A percentile compares a stretch with the other conserved stretches of the same genome.
Conservation (phyloP, 2,329 filamentous ascomycete genomes). For the Penicillium sp. region DNA sequence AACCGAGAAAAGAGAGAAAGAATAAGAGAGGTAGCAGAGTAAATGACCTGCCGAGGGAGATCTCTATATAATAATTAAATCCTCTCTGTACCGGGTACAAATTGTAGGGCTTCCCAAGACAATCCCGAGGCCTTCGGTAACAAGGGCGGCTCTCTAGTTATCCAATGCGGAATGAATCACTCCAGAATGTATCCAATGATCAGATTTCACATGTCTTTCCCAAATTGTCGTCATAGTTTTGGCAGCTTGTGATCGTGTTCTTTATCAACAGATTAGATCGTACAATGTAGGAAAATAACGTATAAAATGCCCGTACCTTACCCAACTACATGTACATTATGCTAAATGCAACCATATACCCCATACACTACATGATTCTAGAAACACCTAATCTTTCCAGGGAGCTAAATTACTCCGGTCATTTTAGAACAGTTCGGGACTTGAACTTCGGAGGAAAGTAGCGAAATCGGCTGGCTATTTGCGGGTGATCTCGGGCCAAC, state of each 20-base stretch:
- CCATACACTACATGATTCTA: too few species aligned
- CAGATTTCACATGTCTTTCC: constrained; percentile 19
- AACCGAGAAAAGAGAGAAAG: neutral
- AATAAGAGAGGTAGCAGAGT: neutral
- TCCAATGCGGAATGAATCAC: constrained; percentile 7
- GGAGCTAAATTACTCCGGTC: constrained; percentile 12
- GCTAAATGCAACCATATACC: neutral
- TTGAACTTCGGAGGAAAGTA: constrained; percentile 7
- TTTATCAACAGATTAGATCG: neutral
- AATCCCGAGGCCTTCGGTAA: constrained; percentile 25
- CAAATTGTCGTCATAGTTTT: constrained; percentile 16
- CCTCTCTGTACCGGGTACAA: constrained; percentile 3
- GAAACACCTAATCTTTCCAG: neutral
- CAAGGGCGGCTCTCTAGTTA: constrained; percentile 14
- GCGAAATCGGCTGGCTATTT: constrained; percentile 9
- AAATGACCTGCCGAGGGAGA: constrained; percentile 5
- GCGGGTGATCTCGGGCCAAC: constrained; percentile 18
- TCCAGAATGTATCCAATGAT: constrained; percentile 13
- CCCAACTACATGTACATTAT: neutral
- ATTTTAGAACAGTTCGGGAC: neutral
- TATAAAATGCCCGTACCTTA: neutral
- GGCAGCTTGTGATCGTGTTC: constrained; percentile 9
- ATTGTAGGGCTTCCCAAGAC: neutral
- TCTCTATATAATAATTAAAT: constrained; percentile 7
- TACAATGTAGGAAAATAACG: neutral